Evolutionary conservation across 306 rosid genomes (phyloP).

Genomic region (Prinsepia uniflora): DNA sequence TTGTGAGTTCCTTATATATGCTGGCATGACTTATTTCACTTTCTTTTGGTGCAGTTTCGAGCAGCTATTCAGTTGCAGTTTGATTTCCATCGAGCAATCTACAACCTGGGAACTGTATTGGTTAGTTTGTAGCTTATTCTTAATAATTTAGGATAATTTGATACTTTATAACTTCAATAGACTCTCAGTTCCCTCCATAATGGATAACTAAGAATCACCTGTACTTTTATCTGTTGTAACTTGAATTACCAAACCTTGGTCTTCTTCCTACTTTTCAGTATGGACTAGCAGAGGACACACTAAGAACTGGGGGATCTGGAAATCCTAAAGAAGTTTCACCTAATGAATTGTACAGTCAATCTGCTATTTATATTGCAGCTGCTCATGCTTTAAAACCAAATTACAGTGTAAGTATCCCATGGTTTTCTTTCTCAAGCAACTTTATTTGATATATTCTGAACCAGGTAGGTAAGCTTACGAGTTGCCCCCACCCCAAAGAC

Average conservation of each 20-base stretch:
- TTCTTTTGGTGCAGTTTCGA: conserved; percentile 76
- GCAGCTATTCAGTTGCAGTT: conserved; percentile 95
- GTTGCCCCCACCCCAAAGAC: too few relatives aligned
- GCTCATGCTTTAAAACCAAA: conserved; percentile 96
- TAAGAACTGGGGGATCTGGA: conserved; percentile 74
- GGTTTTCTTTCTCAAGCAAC: conserved; percentile 16
- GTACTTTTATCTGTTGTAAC: conserved; percentile 16
- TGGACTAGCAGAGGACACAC: conserved; percentile 97
- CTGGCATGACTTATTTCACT: conserved; percentile 17
- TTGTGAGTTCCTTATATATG: conserved; percentile 5
- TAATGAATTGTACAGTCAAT: conserved; percentile 93
- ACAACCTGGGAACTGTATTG: conserved; percentile 99
- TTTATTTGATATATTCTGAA: neutral
- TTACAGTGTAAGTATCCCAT: conserved; percentile 62
- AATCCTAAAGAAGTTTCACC: conserved; percentile 76
- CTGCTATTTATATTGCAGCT: conserved; percentile 98
- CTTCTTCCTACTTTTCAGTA: conserved; percentile 50
- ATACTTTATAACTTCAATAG: neutral
- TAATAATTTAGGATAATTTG: conserved; percentile 16
- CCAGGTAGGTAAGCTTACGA: too few relatives aligned
- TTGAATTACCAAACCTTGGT: conserved; percentile 14
- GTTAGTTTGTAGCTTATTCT: conserved; percentile 47
- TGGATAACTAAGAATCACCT: conserved; percentile 4
- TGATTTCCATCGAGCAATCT: conserved; percentile 98
- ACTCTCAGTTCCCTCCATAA: conserved; percentile 6